Conservation (phyloP, 306 rosid genomes). For the Fagus crenata region DNA sequence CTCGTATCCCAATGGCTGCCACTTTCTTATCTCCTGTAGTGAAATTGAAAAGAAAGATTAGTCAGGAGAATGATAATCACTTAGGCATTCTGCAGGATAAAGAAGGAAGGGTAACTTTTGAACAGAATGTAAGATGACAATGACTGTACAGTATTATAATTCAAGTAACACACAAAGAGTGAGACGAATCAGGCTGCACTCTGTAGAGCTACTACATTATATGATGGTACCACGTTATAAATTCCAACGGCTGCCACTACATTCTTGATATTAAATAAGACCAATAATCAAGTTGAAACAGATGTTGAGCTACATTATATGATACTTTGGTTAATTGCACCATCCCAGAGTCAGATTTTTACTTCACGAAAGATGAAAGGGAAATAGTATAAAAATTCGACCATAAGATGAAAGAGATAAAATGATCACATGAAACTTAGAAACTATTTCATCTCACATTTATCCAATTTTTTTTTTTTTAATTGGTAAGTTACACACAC, state of each 20-base stretch:
- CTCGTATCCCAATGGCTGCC: slow-evolving; percentile 72
- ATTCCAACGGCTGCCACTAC: not conserved
- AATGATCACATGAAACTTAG: not conserved
- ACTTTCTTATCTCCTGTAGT: slow-evolving; percentile 71
- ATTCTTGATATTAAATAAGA: not conserved
- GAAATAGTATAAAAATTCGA: not conserved
- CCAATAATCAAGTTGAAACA: not conserved
- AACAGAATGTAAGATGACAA: not conserved
- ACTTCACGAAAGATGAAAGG: not conserved
- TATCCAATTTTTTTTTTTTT: not conserved
- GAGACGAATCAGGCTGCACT: not conserved
- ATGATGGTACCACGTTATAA: no score
- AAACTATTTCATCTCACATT: not conserved
- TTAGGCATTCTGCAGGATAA: not conserved
- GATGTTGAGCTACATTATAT: not conserved
- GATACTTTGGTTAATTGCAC: not conserved
- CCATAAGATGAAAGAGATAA: not conserved
- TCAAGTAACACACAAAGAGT: no score
- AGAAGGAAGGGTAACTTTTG: not conserved
- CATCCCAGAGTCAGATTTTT: not conserved
- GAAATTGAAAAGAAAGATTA: slow-evolving; percentile 10
- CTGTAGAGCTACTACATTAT: no score
- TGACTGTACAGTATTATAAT: no score
- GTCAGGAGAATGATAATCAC: slow-evolving; percentile 16
- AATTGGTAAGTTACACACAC: no score